A percentile compares a stretch with the other conserved stretches of the same genome.
Conservation (phyloP, 495 filamentous ascomycete genomes). For the Bathelium albidoporum region DNA sequence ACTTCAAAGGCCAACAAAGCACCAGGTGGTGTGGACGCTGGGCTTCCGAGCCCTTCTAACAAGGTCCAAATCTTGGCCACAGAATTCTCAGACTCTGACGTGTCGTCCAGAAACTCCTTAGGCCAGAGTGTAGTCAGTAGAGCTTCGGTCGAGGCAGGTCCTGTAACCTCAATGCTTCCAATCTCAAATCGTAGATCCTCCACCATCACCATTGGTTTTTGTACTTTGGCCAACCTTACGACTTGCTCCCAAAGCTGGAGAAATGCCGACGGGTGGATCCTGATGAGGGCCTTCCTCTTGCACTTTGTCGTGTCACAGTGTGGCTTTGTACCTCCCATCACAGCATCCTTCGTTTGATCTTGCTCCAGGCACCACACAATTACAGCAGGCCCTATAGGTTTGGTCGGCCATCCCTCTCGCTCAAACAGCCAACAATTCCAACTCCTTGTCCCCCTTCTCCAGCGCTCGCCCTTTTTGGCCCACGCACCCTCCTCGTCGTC, state of each 20-base stretch:
- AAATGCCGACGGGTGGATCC: slow-evolving; percentile 85
- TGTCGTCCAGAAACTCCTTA: slow-evolving; percentile 23
- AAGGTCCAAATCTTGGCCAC: slow-evolving; percentile 47
- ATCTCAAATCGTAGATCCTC: slow-evolving; percentile 91
- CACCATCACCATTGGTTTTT: slow-evolving; percentile 62
- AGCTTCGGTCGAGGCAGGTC: slow-evolving; percentile 74
- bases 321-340: slow-evolving; percentile 27
- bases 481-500: slow-evolving; percentile 30
- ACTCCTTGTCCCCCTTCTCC: slow-evolving; percentile 60
- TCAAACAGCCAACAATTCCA: slow-evolving; percentile 60
- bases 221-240: slow-evolving; percentile 55
- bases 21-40: slow-evolving; percentile 61
- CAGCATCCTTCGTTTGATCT: slow-evolving; percentile 24
- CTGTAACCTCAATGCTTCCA: slow-evolving; percentile 82
- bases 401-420: slow-evolving; percentile 37
- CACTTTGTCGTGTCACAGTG: slow-evolving; percentile 26
- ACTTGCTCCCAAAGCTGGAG: slow-evolving; percentile 71
- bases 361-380: slow-evolving; percentile 52
- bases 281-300: slow-evolving; percentile 55
- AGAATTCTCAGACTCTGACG: slow-evolving; percentile 25
- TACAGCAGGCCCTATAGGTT: slow-evolving; percentile 63
- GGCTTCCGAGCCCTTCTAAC: slow-evolving; percentile 62
- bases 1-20: slow-evolving; percentile 62
- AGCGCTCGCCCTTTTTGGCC: slow-evolving; percentile 57
- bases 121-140: slow-evolving; percentile 63